phyloP scores from a whole-genome alignment of 257 asterid species.

The Solanum medicagineum region DNA sequence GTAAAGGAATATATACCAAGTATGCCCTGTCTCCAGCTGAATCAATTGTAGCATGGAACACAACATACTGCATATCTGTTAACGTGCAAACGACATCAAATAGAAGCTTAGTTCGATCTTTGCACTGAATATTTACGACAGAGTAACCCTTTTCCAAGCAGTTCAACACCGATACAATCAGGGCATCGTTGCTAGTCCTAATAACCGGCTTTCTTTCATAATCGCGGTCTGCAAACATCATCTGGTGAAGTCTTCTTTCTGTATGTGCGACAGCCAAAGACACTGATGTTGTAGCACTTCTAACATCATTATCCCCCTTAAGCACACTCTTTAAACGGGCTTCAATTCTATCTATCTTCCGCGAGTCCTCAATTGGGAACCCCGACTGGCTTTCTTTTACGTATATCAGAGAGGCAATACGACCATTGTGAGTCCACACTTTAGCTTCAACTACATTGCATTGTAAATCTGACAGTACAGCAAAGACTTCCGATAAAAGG shows the following conservation, averaged over 20 bases:
- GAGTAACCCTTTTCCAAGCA: conserved; percentile 80
- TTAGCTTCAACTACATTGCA: conserved; percentile 79
- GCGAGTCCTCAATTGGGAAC: conserved; percentile 48
- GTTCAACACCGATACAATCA: conserved; percentile 54
- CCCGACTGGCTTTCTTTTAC: conserved; percentile 64
- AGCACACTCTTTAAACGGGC: conserved; percentile 61
- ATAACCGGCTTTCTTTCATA: conserved; percentile 47
- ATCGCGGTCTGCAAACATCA: conserved; percentile 94
- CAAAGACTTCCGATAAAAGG: conserved; percentile 77
- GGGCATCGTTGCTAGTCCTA: background rate
- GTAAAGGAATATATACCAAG: conserved; percentile 29
- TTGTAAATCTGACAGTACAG: conserved; percentile 51
- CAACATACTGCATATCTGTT: conserved; percentile 84
- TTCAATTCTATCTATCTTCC: conserved; percentile 42
- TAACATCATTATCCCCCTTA: conserved; percentile 69
- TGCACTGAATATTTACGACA: conserved; percentile 64
- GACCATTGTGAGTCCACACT: conserved; percentile 93
- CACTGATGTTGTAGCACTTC: conserved; percentile 61
- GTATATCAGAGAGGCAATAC: conserved; percentile 64
- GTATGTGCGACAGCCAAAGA: conserved; percentile 62
- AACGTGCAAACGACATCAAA: conserved; percentile 87
- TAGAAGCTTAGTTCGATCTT: conserved; percentile 71
- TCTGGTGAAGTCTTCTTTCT: conserved; percentile 95
- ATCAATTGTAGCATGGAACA: conserved; percentile 75
- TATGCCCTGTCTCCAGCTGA: conserved; percentile 50